phyloP scores from a whole-genome alignment of 2,329 filamentous ascomycete species.

The Coniochaeta sp. region DNA sequence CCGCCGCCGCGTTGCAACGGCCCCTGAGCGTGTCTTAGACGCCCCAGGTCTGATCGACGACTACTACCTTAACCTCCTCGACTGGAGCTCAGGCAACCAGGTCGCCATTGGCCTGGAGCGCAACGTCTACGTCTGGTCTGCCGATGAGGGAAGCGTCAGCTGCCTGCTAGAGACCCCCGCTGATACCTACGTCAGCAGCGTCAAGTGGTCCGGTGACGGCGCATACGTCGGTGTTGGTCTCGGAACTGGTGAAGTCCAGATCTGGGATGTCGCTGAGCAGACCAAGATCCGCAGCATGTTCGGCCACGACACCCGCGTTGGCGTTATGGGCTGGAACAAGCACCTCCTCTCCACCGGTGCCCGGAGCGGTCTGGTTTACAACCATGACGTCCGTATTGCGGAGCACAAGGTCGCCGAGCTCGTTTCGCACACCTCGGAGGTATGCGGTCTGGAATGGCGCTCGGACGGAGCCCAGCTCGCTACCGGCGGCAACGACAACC shows the following conservation, averaged over 20 bases:
- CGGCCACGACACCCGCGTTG: constrained; percentile 91
- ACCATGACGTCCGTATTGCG: constrained; percentile 96
- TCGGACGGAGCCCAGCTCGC: constrained; percentile 94
- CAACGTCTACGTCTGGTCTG: constrained; percentile 97
- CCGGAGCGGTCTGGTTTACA: constrained; percentile 90
- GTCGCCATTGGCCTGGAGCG: constrained; percentile 96
- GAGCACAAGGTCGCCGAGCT: constrained; percentile 98
- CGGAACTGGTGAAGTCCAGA: constrained; percentile 93
- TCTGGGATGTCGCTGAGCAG: constrained; percentile 95
- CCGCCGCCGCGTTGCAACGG: constrained; percentile 85
- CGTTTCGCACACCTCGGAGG: constrained; percentile 93
- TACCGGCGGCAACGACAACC: constrained; percentile 96
- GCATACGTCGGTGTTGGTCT: constrained; percentile 95
- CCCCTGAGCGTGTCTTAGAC: constrained; percentile 92
- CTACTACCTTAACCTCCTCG: constrained; percentile 97
- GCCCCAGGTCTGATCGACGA: constrained; percentile 94
- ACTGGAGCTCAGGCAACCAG: constrained; percentile 97
- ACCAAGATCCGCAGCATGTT: constrained; percentile 98
- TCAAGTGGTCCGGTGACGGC: constrained; percentile 97
- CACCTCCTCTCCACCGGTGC: constrained; percentile 93
- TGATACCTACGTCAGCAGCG: constrained; percentile 95
- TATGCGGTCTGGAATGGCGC: constrained; percentile 97
- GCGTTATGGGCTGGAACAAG: constrained; percentile 99
- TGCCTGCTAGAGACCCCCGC: constrained; percentile 80
- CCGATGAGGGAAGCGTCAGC: constrained; percentile 82